Evolutionary conservation across 306 rosid genomes (phyloP).

Genomic region (Trifolium repens): DNA sequence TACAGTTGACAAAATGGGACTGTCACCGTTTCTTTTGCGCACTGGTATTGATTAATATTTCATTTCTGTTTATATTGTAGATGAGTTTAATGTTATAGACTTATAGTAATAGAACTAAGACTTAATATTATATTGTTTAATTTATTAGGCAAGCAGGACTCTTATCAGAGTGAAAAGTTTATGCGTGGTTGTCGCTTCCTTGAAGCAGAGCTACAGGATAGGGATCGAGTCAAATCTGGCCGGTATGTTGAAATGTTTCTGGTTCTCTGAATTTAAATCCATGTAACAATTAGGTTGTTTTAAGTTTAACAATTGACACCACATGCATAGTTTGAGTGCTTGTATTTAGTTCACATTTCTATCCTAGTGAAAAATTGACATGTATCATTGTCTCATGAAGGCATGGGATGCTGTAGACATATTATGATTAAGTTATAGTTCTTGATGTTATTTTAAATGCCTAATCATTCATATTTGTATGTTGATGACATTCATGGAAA

Average conservation of each 20-base stretch:
- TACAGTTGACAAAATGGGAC: slow-evolving; percentile 75
- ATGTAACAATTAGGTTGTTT: background rate
- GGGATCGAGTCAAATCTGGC: slow-evolving; percentile 90
- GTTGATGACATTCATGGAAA: slow-evolving; percentile 36
- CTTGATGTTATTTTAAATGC: slow-evolving; percentile 34
- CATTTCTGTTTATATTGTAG: background rate
- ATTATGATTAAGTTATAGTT: slow-evolving; percentile 14
- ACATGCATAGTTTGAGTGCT: background rate
- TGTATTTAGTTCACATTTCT: background rate
- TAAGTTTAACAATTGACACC: background rate
- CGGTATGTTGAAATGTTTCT: slow-evolving; percentile 56
- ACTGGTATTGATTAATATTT: slow-evolving; percentile 62
- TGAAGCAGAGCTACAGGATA: slow-evolving; percentile 93
- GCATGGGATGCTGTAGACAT: slow-evolving; percentile 13
- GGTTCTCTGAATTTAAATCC: slow-evolving; percentile 10
- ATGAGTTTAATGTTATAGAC: slow-evolving; percentile 1
- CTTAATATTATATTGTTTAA: slow-evolving; percentile 20
- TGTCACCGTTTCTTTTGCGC: slow-evolving; percentile 85
- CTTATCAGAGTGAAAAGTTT: slow-evolving; percentile 85
- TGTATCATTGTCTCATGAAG: background rate
- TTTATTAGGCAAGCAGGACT: slow-evolving; percentile 72
- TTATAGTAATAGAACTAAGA: slow-evolving; percentile 7
- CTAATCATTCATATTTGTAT: slow-evolving; percentile 31
- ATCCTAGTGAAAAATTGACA: too few relatives aligned
- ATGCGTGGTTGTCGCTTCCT: slow-evolving; percentile 97